These are phyloP conservation scores for Fusarium nanum DNA, from an alignment of 2,329 filamentous ascomycete genomes.

Conservation along the genomic window DNA sequence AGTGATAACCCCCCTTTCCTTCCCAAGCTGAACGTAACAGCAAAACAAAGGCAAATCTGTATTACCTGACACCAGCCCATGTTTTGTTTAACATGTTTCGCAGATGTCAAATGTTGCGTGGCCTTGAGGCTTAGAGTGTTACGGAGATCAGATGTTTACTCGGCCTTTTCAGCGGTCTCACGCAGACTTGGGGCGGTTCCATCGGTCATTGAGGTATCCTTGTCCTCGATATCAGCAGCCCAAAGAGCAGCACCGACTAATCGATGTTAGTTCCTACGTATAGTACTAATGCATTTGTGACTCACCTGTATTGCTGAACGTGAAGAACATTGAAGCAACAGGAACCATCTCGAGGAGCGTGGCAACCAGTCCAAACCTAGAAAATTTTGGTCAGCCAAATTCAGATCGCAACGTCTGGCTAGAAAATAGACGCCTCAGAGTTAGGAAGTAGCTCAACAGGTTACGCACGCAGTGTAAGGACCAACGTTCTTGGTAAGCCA, in stretches of 20 bases:
- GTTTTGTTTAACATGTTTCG: slow-evolving; percentile 8
- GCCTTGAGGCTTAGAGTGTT: neutral
- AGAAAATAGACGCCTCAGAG: neutral
- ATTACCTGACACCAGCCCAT: neutral
- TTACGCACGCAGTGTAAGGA: slow-evolving; percentile 81
- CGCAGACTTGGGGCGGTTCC: slow-evolving; percentile 63
- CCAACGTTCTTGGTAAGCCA: slow-evolving; percentile 78
- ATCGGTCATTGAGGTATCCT: slow-evolving; percentile 61
- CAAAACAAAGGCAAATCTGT: neutral
- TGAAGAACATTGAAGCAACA: slow-evolving; percentile 82
- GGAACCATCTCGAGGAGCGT: slow-evolving; percentile 88
- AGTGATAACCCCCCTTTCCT: neutral
- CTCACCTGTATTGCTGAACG: slow-evolving; percentile 85
- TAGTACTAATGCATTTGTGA: neutral
- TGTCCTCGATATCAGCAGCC: slow-evolving; percentile 84
- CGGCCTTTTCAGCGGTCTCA: slow-evolving; percentile 62
- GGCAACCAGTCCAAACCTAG: slow-evolving; percentile 79
- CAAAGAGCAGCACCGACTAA: slow-evolving; percentile 90
- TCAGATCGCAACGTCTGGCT: slow-evolving; percentile 2
- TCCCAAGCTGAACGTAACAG: neutral
- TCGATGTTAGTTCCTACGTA: slow-evolving; percentile 18
- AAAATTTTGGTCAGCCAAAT: slow-evolving; percentile 20
- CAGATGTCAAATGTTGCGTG: slow-evolving; percentile 9
- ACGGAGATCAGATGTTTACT: slow-evolving; percentile 48
- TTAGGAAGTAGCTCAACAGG: neutral